A percentile compares a stretch with the other conserved stretches of the same genome.
Conservation (phyloP, 331 rosid species). For the Pyracantha coccinea region DNA sequence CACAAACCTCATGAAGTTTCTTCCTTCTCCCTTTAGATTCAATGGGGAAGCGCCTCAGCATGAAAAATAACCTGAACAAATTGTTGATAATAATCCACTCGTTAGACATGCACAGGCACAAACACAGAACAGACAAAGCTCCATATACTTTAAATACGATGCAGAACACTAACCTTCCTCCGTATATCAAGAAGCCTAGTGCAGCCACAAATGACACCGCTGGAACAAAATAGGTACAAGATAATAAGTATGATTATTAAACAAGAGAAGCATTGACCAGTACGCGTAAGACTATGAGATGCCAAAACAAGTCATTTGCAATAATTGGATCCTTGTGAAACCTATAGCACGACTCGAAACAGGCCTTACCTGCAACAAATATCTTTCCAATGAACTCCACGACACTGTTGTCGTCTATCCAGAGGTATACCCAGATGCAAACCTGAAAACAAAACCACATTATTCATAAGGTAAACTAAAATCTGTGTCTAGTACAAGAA, state of each 20-base stretch:
- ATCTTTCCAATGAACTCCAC: conserved; percentile 67
- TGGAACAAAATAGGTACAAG: conserved; percentile 17
- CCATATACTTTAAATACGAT: conserved; percentile 9
- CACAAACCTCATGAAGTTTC: conserved; percentile 89
- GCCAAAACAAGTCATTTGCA: conserved; percentile 9
- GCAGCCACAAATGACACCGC: conserved; percentile 87
- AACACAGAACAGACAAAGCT: conserved; percentile 6
- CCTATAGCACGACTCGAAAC: not conserved
- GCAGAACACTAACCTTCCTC: conserved; percentile 80
- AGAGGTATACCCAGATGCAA: conserved; percentile 83
- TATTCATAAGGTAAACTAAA: not conserved
- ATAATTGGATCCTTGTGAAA: conserved; percentile 8
- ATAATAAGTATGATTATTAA: not conserved
- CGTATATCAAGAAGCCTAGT: conserved; percentile 83
- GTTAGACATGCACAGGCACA: not conserved
- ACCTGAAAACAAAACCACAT: conserved; percentile 39
- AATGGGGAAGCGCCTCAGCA: conserved; percentile 95
- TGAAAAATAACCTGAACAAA: conserved; percentile 71
- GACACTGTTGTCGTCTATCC: conserved; percentile 51
- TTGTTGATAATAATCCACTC: not conserved
- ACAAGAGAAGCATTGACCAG: not conserved
- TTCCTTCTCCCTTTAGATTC: conserved; percentile 97
- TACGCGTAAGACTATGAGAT: not conserved
- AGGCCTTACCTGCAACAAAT: conserved; percentile 79
- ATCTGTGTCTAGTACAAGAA: not conserved